phyloP scores from a whole-genome alignment of 805 yeast species.

The Myxozyma mucilagina region DNA sequence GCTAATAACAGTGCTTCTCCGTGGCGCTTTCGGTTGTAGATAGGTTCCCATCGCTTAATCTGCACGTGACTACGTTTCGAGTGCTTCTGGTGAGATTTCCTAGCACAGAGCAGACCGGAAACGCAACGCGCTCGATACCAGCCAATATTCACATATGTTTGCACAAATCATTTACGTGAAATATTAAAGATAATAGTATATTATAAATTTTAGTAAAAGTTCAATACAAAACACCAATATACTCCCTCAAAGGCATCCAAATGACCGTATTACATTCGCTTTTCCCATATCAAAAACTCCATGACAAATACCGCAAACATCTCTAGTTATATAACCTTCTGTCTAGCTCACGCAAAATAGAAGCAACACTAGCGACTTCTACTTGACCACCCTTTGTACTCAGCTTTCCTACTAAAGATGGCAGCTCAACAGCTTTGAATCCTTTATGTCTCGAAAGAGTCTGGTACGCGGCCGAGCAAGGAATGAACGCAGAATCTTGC shows the following conservation, averaged over 20 bases:
- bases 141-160: neutral
- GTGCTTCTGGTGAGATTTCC: too few species aligned
- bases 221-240: neutral
- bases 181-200: neutral
- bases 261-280: too few species aligned
- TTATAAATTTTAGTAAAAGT: neutral
- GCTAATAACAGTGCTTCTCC: too few species aligned
- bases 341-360: conserved; percentile 78
- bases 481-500: conserved; percentile 56
- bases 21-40: too few species aligned
- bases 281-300: too few species aligned
- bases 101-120: too few species aligned
- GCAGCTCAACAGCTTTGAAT: conserved; percentile 70
- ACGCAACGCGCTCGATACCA: too few species aligned
- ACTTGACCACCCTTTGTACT: conserved; percentile 85
- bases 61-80: too few species aligned
- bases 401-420: conserved; percentile 69
- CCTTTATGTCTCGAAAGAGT: conserved; percentile 80
- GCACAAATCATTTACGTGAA: neutral
- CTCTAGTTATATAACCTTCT: conserved; percentile 55
- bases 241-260: neutral
- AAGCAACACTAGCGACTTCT: conserved; percentile 87
- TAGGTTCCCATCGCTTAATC: too few species aligned
- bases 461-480: conserved; percentile 87
- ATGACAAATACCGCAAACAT: neutral